Evolutionary conservation across 1,139 yeast species (phyloP).

Genomic region (Diutina sp.): DNA sequence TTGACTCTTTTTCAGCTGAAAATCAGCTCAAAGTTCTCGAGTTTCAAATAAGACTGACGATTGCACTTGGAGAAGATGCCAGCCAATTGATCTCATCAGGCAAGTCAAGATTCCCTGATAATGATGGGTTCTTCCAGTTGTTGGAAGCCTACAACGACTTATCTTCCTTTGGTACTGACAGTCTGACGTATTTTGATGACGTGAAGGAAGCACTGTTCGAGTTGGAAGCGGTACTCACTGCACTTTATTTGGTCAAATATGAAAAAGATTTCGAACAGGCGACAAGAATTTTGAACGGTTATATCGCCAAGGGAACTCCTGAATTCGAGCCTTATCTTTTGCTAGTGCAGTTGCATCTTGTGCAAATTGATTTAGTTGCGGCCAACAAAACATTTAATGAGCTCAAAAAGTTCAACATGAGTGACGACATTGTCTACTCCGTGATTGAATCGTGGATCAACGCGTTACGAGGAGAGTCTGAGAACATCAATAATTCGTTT

Average conservation of each 20-base stretch:
- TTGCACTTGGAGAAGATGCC: constrained; percentile 29
- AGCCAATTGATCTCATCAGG: constrained; percentile 26
- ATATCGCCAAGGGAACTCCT: constrained; percentile 6
- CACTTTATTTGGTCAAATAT: constrained; percentile 27
- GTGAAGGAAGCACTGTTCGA: constrained; percentile 19
- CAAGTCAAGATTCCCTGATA: constrained; percentile 22
- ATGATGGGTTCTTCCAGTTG: constrained; percentile 17
- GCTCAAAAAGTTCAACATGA: constrained; percentile 23
- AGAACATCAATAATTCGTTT: constrained; percentile 45
- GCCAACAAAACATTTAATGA: constrained; percentile 22
- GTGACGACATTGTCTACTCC: constrained; percentile 57
- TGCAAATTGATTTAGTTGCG: constrained; percentile 23
- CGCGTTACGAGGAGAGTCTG: constrained; percentile 42
- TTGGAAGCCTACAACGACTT: constrained; percentile 21
- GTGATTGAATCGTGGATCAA: constrained; percentile 57
- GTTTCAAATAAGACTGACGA: constrained; percentile 28
- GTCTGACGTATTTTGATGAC: constrained; percentile 21
- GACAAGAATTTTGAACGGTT: constrained; percentile 15
- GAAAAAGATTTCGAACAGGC: constrained; percentile 29
- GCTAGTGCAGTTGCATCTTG: constrained; percentile 28
- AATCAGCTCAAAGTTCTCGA: constrained; percentile 27
- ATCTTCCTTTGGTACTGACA: constrained; percentile 25
- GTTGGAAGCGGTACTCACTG: constrained; percentile 27
- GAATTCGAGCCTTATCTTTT: constrained; percentile 34
- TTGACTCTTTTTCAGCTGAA: constrained; percentile 23